Base-by-base conservation (phyloP, 495 filamentous ascomycete genomes). In the Penicillium ochrochloron region DNA sequence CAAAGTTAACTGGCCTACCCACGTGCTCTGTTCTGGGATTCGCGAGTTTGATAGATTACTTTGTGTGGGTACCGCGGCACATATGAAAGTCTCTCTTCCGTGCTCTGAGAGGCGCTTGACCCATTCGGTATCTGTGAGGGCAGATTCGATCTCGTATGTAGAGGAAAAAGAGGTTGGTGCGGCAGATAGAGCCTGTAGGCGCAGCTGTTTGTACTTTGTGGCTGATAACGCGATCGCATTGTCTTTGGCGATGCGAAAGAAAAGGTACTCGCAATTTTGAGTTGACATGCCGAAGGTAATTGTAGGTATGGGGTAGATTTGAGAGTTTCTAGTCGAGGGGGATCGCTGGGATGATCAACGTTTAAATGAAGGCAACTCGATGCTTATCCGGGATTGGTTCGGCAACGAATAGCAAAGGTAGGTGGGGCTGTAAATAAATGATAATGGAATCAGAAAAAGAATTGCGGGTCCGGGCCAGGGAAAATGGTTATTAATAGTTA, bases 1-100 rank as follows among this genome's bases (percentile, higher is more conserved):
- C 0, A 80, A 33, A 39, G 72, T 77, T 15, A 76, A 66, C 54
- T 75, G 75, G 10, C 70, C 76, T n/a, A 80, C 57, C 76, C 75
- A 78, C 4, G 37, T 41, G 37, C 14, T 41, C 37, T 41, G 37
- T 60, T 71, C 34, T 5, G 42, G 42, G 10, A n/a, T 21, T 42
- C 64, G 37, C 66, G 52, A n/a, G 14, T 50, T 31, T 23, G 58
- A 52, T 11, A 19, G 48, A 29, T 65, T 63, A 23, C 17, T 27
- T 19, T 25, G 27, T 8, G 54, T 48, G 53, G 63, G 61, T n/a
- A 55, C 62, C 11, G 77, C 73, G 46, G 73, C 71, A 12, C 75
- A 77, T 17, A 78, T 70, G 55, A 79, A 76, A 35, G 66, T 60
- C 39, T 77, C 68, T 15, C 62, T 44, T 15, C 56, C 53, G 8